Evolutionary conservation across 2,329 filamentous ascomycete genomes (phyloP).

Genomic region (Gliomastix tumulicola): DNA sequence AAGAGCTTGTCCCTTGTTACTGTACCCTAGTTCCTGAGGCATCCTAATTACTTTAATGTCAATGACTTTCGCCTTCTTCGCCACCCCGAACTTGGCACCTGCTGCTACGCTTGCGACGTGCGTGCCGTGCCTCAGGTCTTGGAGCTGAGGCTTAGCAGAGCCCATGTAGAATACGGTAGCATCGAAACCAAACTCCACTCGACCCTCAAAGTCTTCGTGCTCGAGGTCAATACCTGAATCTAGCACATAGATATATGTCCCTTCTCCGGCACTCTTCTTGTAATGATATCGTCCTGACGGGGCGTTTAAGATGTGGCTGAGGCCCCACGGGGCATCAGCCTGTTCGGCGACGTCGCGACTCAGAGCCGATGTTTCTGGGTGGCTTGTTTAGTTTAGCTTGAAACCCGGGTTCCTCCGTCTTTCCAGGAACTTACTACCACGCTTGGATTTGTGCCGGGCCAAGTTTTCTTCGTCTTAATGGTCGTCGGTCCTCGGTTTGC

Average conservation of each 20-base stretch:
- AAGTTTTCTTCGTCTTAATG: too few relatives aligned
- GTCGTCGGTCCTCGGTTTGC: too few relatives aligned
- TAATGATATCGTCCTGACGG: slow-evolving; percentile 10
- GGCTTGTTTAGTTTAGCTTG: too few relatives aligned
- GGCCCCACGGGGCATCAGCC: slow-evolving; percentile 9
- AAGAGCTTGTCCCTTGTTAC: too few relatives aligned
- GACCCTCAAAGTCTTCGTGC: slow-evolving; percentile 14
- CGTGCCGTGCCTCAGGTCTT: slow-evolving; percentile 24
- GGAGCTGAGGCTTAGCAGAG: too few relatives aligned
- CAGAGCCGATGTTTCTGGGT: too few relatives aligned
- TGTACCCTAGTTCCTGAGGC: too few relatives aligned
- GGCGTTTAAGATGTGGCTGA: slow-evolving; percentile 17
- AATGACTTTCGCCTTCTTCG: slow-evolving; percentile 33
- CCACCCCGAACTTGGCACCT: slow-evolving; percentile 32
- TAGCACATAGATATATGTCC: slow-evolving; percentile 15
- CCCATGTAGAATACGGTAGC: too few relatives aligned
- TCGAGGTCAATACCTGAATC: slow-evolving; percentile 13
- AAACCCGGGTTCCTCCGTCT: too few relatives aligned
- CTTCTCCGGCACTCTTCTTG: slow-evolving; percentile 10
- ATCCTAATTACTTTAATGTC: slow-evolving; percentile 43
- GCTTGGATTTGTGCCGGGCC: too few relatives aligned
- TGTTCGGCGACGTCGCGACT: too few relatives aligned
- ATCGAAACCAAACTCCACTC: slow-evolving; percentile 7
- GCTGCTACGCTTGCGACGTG: slow-evolving; percentile 28
- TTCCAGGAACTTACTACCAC: too few relatives aligned